Base-by-base conservation (phyloP, 2,329 filamentous ascomycete genomes). In the Botrytis paeoniae region DNA sequence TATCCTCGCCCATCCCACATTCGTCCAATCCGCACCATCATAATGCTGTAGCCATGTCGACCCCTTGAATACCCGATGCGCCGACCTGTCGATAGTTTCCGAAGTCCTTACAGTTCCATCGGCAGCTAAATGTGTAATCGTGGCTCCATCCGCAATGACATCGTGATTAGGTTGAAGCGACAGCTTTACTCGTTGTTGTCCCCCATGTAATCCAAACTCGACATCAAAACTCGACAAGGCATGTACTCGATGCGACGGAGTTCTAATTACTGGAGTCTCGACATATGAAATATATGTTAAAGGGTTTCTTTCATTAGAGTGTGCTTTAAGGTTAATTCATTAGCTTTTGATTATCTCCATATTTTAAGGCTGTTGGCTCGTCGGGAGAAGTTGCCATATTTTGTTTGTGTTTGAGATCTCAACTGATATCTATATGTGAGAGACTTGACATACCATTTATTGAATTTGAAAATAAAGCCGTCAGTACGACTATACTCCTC, bases 91-190 rank as follows among this genome's bases (percentile, higher is more conserved):
- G 74, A 98, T 88, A 51, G 86, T 84, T 80, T 97, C 92, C n/a
- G 88, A 85, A 35, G 85, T 84, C 69, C 83, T 85, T 54, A 97
- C 83, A 66, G 86, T 85, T 70, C 96, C 96, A 81, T 97, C 90
- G 18, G 86, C 81, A 71, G 87, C 90, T 60, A 97, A 82, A 80
- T 94, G 91, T 57, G 91, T 88, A 65, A 99, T 85, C 69, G 87
- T 88, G 14, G 95, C 92, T 78, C 92, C 90, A 25, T 94, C 88
- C 71, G 91, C 88, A 63, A 99, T 86, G 73, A 98, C 90, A 82
- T 98, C 93, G 84, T 97, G 89, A 81, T 98, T 98, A 6, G 96
- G 96, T 81, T 96, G 91, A 66, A 99, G 87, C 72, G 89, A 87
- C 70, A 99, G 87, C 76, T 94, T 93, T 79, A 98, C 86, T 77